phyloP scores from a whole-genome alignment of 352 stramenopile genomes.

The Plasmopara muralis region DNA sequence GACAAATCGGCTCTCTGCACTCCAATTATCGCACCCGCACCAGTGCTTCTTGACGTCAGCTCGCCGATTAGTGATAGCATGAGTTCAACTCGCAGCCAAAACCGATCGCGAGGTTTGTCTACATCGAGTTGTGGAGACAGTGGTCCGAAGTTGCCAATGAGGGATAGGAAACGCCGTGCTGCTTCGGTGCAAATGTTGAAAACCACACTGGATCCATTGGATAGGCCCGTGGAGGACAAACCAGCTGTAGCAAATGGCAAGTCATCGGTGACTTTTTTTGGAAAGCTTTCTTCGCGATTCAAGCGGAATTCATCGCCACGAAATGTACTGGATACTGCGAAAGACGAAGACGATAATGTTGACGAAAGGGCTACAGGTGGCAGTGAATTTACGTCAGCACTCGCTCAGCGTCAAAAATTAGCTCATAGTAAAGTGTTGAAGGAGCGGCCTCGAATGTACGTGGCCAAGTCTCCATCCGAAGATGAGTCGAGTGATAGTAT shows the following conservation, averaged over 20 bases:
- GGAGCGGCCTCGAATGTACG: conserved; percentile 72
- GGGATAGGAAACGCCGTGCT: conserved; percentile 30
- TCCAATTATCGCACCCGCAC: conserved; percentile 6
- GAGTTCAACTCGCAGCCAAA: conserved; percentile 21
- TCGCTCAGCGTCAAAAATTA: conserved; percentile 19
- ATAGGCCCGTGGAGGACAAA: conserved; percentile 35
- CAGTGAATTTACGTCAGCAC: conserved; percentile 20
- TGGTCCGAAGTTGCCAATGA: conserved; percentile 13
- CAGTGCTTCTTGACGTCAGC: background rate
- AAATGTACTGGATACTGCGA: conserved; percentile 17
- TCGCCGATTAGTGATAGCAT: conserved; percentile 13
- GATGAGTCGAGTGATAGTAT: conserved; percentile 85
- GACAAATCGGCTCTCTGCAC: conserved; percentile 11
- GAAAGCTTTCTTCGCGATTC: conserved; percentile 78
- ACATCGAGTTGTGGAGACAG: conserved; percentile 29
- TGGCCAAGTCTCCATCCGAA: conserved; percentile 58
- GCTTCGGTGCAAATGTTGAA: conserved; percentile 32
- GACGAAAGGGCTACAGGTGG: conserved; percentile 13
- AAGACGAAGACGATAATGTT: conserved; percentile 18
- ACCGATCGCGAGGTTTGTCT: conserved; percentile 26
- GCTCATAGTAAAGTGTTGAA: conserved; percentile 41
- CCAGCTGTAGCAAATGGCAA: conserved; percentile 13
- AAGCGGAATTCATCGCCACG: conserved; percentile 58
- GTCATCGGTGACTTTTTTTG: conserved; percentile 69
- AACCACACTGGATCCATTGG: conserved; percentile 15